Conservation (phyloP, 352 stramenopile genomes). For the Nothophytophthora sp. region DNA sequence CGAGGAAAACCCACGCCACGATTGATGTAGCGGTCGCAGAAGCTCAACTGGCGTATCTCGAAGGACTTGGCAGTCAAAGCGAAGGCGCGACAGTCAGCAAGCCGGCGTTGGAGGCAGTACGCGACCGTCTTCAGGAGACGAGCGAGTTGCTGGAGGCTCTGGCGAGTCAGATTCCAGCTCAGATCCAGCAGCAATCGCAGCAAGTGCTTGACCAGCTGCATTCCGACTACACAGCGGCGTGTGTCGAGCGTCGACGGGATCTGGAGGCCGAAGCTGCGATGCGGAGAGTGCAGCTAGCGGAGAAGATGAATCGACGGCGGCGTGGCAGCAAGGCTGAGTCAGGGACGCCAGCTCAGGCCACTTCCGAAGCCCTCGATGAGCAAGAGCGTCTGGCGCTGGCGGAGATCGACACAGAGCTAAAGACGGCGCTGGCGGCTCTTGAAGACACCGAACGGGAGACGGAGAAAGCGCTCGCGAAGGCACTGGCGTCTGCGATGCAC, state of each 20-base stretch:
- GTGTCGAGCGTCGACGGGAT: conserved; percentile 14
- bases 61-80: conserved; percentile 1
- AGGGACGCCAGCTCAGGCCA: neutral
- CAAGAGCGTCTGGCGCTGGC: conserved; percentile 11
- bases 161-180: conserved; percentile 15
- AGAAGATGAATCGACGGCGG: conserved; percentile 20
- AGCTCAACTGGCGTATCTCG: conserved; percentile 14
- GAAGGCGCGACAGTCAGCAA: neutral
- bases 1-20: conserved; percentile 4
- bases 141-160: conserved; percentile 21
- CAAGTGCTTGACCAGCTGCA: conserved; percentile 22
- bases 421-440: conserved; percentile 5
- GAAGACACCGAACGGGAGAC: conserved; percentile 6
- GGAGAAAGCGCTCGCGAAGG: conserved; percentile 11
- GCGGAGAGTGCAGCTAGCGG: conserved; percentile 17
- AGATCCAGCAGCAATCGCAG: conserved; percentile 24
- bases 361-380: conserved; percentile 10
- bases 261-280: conserved; percentile 29
- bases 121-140: conserved; percentile 3
- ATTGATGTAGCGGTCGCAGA: conserved; percentile 18
- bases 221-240: conserved; percentile 18
- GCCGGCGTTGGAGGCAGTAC: neutral
- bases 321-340: conserved; percentile 4
- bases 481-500: conserved; percentile 9
- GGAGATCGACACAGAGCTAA: conserved; percentile 12